Base-by-base conservation (phyloP, 495 filamentous ascomycete genomes). In the Talaromyces ruber region DNA sequence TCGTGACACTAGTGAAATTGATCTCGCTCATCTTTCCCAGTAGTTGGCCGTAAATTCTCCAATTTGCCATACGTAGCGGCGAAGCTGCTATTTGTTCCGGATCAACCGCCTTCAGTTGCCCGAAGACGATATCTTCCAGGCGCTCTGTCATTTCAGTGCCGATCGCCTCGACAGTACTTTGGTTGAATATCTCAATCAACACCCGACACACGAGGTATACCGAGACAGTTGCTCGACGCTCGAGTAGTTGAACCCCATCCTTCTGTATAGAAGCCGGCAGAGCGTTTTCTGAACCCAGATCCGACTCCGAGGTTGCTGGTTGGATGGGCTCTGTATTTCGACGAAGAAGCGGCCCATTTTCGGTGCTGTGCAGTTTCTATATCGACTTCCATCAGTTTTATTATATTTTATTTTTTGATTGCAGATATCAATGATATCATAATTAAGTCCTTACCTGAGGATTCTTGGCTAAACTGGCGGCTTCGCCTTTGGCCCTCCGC, bases 181-280 rank as follows among this genome's bases (percentile, higher is more conserved):
- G 92, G 16, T 86, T 87, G 74, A 96, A 91, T 45, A 98, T 92
- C 73, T 97, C 94, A 32, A 96, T 89, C 62, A 98, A 78, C 9
- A 98, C 92, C 51, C 94, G 83, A 70, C 94, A 98, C 9, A 97
- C 87, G 29, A 98, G 85, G 68, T 96, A 98, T 37, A 97, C 94
- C 12, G 95, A 96, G 2, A 95, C 88, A 0, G 89, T 91, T 6
- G 94, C 95, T 12, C 91, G 86, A 62, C 92, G 84, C 71, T 98
- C 94, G 2, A 89, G 86, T 67, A 92, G 81, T 47, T 84, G 79
- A 25, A 91, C 84, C 66, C 80, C 85, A 61, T 88, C 86, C 61
- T 84, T 83, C 64, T 88, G 63, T 58, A 64, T 65, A 64, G 66
- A 62, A 56, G 64, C 54, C 58, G 68, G 63, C 60, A 65, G 60